Conservation (phyloP, 352 stramenopile genomes). For the Phytophthora pini region DNA sequence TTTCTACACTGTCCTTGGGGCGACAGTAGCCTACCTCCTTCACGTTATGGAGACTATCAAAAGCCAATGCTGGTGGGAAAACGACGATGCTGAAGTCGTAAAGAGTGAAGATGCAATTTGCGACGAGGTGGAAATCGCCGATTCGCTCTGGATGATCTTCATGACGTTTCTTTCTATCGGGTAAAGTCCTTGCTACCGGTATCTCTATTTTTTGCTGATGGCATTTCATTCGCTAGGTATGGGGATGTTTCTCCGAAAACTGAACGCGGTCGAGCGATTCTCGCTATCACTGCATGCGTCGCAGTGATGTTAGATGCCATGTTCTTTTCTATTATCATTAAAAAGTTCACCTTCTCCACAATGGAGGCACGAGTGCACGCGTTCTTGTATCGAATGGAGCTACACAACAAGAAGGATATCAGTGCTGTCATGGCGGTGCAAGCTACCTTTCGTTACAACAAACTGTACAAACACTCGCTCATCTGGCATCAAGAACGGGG, state of each 20-base stretch:
- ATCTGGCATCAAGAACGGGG: conserved; percentile 69
- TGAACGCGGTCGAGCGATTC: conserved; percentile 30
- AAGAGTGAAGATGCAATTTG: conserved; percentile 43
- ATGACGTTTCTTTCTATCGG: conserved; percentile 59
- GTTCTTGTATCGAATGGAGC: conserved; percentile 70
- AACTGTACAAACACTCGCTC: conserved; percentile 67
- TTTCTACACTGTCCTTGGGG: conserved; percentile 30
- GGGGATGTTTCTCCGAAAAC: conserved; percentile 49
- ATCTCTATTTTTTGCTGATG: background rate
- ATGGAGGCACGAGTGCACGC: conserved; percentile 72
- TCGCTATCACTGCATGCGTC: conserved; percentile 38
- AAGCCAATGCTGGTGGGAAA: conserved; percentile 38
- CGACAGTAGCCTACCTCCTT: conserved; percentile 49
- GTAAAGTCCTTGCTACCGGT: conserved; percentile 11
- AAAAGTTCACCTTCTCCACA: conserved; percentile 64
- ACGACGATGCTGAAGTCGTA: background rate
- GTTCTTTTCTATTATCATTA: conserved; percentile 68
- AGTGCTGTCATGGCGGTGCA: conserved; percentile 74
- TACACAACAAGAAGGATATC: conserved; percentile 67
- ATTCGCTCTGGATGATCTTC: conserved; percentile 55
- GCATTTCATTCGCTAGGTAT: conserved; percentile 32
- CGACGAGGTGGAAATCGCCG: conserved; percentile 31
- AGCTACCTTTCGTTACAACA: conserved; percentile 69
- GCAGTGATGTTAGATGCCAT: conserved; percentile 49
- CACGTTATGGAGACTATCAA: conserved; percentile 60